Percentiles rank a stretch among this genome's conserved stretches.
These are phyloP conservation scores for Capronia epimyces DNA, from an alignment of 2,329 filamentous ascomycete genomes.

Conservation along the genomic window DNA sequence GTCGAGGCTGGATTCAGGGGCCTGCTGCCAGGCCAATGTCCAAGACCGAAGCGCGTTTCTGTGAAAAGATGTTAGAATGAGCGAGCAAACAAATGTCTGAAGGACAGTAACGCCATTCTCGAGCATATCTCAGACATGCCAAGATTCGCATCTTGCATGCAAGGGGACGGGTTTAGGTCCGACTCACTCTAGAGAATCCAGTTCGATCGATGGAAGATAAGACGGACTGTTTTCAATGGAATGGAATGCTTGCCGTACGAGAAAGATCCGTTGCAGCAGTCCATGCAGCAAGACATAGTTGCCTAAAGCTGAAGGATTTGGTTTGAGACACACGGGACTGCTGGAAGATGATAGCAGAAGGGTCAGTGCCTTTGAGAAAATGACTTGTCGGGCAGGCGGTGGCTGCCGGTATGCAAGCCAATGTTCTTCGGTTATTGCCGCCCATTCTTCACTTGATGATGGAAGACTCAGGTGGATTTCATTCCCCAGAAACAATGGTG, in stretches of 20 bases:
- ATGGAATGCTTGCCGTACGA: slow-evolving; percentile 51
- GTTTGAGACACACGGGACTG: slow-evolving; percentile 10
- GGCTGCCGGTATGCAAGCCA: slow-evolving; percentile 33
- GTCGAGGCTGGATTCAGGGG: slow-evolving; percentile 37
- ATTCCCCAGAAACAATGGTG: slow-evolving; percentile 36
- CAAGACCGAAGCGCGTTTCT: slow-evolving; percentile 39
- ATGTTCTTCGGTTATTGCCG: slow-evolving; percentile 31
- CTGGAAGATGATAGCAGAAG: slow-evolving; percentile 20
- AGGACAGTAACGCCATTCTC: too few relatives aligned
- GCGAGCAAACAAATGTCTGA: too few relatives aligned
- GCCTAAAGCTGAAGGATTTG: slow-evolving; percentile 48
- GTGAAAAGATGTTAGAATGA: too few relatives aligned
- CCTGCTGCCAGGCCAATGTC: slow-evolving; percentile 39
- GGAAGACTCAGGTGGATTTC: slow-evolving; percentile 37
- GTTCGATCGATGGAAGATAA: slow-evolving; percentile 40
- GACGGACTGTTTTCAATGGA: too few relatives aligned
- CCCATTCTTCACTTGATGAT: slow-evolving; percentile 38
- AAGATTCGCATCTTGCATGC: too few relatives aligned
- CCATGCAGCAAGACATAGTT: slow-evolving; percentile 69
- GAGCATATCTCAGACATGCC: too few relatives aligned
- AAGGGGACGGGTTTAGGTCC: too few relatives aligned
- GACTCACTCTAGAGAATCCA: too few relatives aligned
- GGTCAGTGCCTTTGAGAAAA: slow-evolving; percentile 35
- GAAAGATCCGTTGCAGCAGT: slow-evolving; percentile 65
- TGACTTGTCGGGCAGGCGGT: slow-evolving; percentile 30